Conservation (phyloP, 495 filamentous ascomycete species). For the Neurospora sp. region DNA sequence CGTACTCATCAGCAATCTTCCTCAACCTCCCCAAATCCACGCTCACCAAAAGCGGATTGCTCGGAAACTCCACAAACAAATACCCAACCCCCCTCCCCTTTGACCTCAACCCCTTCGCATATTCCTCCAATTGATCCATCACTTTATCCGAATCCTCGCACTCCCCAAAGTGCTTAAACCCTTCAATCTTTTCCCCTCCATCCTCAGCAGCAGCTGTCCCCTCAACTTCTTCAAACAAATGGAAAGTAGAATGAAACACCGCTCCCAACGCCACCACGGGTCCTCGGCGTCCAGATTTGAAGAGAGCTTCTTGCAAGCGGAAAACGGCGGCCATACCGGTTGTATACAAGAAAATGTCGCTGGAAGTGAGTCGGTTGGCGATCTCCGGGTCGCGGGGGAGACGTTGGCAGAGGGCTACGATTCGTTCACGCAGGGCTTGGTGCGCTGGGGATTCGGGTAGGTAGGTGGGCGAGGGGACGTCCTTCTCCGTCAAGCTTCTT, state of each 20-base stretch:
- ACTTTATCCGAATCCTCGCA: conserved; percentile 22
- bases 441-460: conserved; percentile 21
- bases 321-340: conserved; percentile 40
- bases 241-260: conserved; percentile 27
- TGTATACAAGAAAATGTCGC: conserved; percentile 35
- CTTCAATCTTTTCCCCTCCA: not conserved
- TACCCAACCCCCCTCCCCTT: conserved; percentile 20
- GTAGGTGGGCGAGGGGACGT: conserved; percentile 9
- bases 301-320: conserved; percentile 11
- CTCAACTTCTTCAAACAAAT: conserved; percentile 21
- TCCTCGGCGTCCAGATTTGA: conserved; percentile 7
- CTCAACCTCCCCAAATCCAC: conserved; percentile 33
- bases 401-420: conserved; percentile 24
- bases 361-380: conserved; percentile 1
- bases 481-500: too few species aligned
- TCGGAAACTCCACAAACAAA: conserved; percentile 37
- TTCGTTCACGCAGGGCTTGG: conserved; percentile 19
- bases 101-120: conserved; percentile 23
- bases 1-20: conserved; percentile 28
- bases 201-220: not conserved
- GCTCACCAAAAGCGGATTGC: conserved; percentile 35
- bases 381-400: conserved; percentile 11
- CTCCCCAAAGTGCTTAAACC: conserved; percentile 29
- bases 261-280: conserved; percentile 24
- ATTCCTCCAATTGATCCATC: conserved; percentile 28